Evolutionary conservation across 208 protist genomes (phyloP).

Genomic region (Phytomonas sp.): DNA sequence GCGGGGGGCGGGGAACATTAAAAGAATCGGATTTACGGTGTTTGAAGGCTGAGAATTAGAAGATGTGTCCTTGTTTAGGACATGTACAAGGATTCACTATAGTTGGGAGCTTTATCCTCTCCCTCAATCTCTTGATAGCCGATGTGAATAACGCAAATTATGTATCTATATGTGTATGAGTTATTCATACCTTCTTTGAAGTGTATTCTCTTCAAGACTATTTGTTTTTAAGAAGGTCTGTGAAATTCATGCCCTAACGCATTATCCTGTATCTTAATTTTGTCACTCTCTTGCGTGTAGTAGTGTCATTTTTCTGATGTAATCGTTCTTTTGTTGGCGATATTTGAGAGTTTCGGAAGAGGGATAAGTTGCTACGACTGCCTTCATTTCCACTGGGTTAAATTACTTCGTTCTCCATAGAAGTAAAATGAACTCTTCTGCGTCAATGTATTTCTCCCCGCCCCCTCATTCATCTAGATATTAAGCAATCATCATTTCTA

Average conservation of each 20-base stretch:
- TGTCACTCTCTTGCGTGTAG: too few species aligned
- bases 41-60: conserved; percentile 11
- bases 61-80: conserved; percentile 7
- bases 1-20: too few species aligned
- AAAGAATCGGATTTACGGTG: background rate
- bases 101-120: conserved; percentile 3
- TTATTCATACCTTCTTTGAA: background rate
- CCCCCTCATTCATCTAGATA: too few species aligned
- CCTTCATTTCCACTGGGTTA: too few species aligned
- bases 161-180: background rate
- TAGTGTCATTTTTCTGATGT: too few species aligned
- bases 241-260: background rate
- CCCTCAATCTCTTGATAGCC: conserved; percentile 1
- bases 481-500: background rate
- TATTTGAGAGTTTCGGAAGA: too few species aligned
- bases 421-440: too few species aligned
- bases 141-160: conserved; percentile 3
- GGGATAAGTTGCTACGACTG: too few species aligned
- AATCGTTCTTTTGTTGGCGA: too few species aligned
- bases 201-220: background rate
- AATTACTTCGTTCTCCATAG: too few species aligned
- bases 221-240: conserved; percentile 5
- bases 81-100: background rate
- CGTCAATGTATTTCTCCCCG: too few species aligned
- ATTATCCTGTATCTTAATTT: background rate